Percentiles rank a stretch among this genome's conserved stretches.
phyloP scores from a whole-genome alignment of 192 early-diverging fungal species.

The Hyaloraphidium curvatum region DNA sequence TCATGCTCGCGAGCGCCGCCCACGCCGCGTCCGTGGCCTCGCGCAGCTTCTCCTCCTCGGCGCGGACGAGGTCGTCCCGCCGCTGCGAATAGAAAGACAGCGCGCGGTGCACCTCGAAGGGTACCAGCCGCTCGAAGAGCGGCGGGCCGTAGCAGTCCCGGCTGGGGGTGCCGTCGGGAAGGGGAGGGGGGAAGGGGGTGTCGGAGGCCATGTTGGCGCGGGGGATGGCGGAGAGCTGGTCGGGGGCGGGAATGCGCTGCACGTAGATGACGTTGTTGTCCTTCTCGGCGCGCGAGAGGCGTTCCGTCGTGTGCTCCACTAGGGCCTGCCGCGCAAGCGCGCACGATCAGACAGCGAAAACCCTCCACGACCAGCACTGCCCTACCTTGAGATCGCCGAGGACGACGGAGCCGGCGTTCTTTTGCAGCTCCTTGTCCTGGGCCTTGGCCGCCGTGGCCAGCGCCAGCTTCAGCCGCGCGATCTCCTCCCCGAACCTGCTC shows the following conservation, averaged over 20 bases:
- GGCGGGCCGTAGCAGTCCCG: constrained; percentile 33
- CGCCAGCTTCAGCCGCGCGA: constrained; percentile 47
- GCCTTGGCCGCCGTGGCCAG: no score
- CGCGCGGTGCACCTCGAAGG: constrained; percentile 80
- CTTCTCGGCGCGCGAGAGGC: constrained; percentile 44
- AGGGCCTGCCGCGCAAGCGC: no score
- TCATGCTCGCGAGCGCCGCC: constrained; percentile 45
- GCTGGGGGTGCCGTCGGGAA: neutral
- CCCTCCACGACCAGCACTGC: no score
- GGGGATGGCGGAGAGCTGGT: constrained; percentile 35
- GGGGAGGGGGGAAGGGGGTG: constrained; percentile 9
- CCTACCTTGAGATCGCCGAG: no score
- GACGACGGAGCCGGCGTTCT: no score
- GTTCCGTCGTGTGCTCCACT: no score
- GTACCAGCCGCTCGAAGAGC: constrained; percentile 68
- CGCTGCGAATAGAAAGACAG: constrained; percentile 68
- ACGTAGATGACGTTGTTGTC: constrained; percentile 88
- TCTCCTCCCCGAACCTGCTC: constrained; percentile 70
- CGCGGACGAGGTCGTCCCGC: constrained; percentile 53
- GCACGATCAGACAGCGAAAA: no score
- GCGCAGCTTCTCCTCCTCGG: constrained; percentile 37
- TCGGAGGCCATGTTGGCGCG: constrained; percentile 57
- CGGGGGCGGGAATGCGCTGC: constrained; percentile 44
- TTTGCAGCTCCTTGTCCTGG: no score
- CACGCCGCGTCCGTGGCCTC: constrained; percentile 48